Base-by-base conservation (phyloP, 345 rosid genomes). In the Gossypium mustelinum region DNA sequence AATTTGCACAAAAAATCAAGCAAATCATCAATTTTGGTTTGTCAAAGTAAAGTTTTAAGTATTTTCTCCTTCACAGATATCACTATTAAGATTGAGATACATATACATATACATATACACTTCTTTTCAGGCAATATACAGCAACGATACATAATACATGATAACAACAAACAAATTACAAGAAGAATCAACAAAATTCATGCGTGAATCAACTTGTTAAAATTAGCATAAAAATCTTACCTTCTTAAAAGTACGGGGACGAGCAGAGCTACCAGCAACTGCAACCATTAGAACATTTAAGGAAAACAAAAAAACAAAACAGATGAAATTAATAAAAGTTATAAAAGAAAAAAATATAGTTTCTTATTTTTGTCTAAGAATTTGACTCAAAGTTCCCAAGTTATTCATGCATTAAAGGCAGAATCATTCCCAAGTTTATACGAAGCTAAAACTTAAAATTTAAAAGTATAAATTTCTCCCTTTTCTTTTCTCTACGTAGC, bases 211-310 rank as follows among this genome's bases (percentile, higher is more conserved):
- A 9, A 25, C 1, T 5, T 4, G 24, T 3, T 73, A 48, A 9
- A 17, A 59, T 4, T 18, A 45, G 56, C 48, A 45, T 20, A 34
- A 12, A 48, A 48, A 75, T 12, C 24, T 3, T 65, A 92, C 98
- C 97, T 78, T 82, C 77, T 83, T 92, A 83, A 94, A 94, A 20
- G 96, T 86, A 9, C 92, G 87, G 52, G 99, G 98, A 24, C 98
- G 94, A 27, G 82, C 60, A 25, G 98, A 91, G 75, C 90, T 86
- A 66, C 99, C 99, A 29, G 98, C 92, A 87, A 84, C 98, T 94
- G 85, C 84, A 87, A 68, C 75, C 67, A 71, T 51, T 73, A 63
- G 18, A 48, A 22, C 52, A 50, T 45, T 20, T 22, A 59, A 24
- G 11, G 2, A 68, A 47, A 22, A 22, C 1, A 34, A 34, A 34